These are phyloP conservation scores for Monilinia polystroma DNA, from an alignment of 2,329 filamentous ascomycete genomes.

Conservation along the genomic window DNA sequence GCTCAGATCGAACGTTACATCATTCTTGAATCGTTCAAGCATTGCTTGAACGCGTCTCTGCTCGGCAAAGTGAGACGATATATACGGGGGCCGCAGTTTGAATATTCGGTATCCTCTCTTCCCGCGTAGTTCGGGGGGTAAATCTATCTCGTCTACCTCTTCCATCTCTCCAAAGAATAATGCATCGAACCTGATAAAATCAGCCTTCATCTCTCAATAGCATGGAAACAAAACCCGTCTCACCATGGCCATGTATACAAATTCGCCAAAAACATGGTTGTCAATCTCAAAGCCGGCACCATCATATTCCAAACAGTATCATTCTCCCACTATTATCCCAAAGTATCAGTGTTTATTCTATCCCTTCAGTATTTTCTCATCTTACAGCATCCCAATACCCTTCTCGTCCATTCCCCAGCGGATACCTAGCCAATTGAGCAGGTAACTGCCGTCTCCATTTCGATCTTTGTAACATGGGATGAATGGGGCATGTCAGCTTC, in stretches of 20 bases:
- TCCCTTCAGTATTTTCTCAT: rapidly evolving
- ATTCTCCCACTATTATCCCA: conserved; percentile 5
- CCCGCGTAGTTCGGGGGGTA: background rate
- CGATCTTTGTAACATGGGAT: conserved; percentile 13
- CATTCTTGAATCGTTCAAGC: conserved; percentile 6
- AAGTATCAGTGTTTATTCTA: background rate
- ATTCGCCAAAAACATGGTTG: conserved; percentile 15
- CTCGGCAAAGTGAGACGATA: background rate
- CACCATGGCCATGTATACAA: conserved; percentile 17
- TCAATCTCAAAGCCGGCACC: background rate
- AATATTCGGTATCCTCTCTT: conserved; percentile 10
- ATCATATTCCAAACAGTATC: conserved; percentile 20
- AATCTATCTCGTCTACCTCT: background rate
- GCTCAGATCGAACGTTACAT: background rate
- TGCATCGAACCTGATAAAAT: conserved; percentile 15
- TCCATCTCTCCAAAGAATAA: conserved; percentile 8
- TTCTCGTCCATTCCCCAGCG: conserved; percentile 10
- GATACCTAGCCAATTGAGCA: conserved; percentile 10
- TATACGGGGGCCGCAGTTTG: background rate
- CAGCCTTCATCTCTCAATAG: background rate
- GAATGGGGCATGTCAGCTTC: conserved; percentile 2
- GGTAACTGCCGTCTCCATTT: conserved; percentile 12
- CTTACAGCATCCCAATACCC: conserved; percentile 22
- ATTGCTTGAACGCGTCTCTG: conserved; percentile 1
- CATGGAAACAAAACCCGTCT: rapidly evolving